Base-by-base conservation (phyloP, 495 filamentous ascomycete species). In the Talaromyces nanjingensis region DNA sequence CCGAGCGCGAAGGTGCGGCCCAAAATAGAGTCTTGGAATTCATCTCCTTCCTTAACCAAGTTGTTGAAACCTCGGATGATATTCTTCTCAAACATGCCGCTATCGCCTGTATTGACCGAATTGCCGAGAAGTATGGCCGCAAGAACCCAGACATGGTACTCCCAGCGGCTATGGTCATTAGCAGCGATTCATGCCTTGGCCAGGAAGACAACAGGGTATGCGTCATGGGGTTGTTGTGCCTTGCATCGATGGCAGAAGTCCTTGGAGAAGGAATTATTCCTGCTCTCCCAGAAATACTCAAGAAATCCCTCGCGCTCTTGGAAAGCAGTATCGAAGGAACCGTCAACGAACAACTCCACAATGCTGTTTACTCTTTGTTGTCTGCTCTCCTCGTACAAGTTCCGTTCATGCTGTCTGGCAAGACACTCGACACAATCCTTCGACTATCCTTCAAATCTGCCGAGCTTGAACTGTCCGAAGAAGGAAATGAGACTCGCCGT, bases 81-180 rank as follows among this genome's bases (percentile, higher is more conserved):
- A 81, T 85, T 47, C 79, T 85, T 39, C 84, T 94, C 69, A 93
- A 91, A 74, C 88, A 88, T 67, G 88, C 87, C 29, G 90, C 92
- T 5, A 82, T 98, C 47, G 82, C 84, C 45, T 98, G 94, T 69
- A 89, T 97, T 57, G 91, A 97, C 75, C 87, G 88, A 68, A 93
- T 98, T 60, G 84, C 90, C 8, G 91, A 96, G 74, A 90, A 90
- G 71, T 97, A 96, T 71, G 94, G 94, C 61, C 93, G 93, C 74
- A 91, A 89, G 69, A 89, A 93, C 68, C 78, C 86, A 1, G 85
- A 85, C 64, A 87, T 87, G 59, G 79, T 89, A 25, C 74, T 81
- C 25, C 61, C 71, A 31, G 86, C 91, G 25, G 90, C 91, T 11
- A 77, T 85, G 58, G 86, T 88, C 6, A 87, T 98, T 69, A 86